Conservation (phyloP, 768 basidiomycete species). For the Pisolithus albus region DNA sequence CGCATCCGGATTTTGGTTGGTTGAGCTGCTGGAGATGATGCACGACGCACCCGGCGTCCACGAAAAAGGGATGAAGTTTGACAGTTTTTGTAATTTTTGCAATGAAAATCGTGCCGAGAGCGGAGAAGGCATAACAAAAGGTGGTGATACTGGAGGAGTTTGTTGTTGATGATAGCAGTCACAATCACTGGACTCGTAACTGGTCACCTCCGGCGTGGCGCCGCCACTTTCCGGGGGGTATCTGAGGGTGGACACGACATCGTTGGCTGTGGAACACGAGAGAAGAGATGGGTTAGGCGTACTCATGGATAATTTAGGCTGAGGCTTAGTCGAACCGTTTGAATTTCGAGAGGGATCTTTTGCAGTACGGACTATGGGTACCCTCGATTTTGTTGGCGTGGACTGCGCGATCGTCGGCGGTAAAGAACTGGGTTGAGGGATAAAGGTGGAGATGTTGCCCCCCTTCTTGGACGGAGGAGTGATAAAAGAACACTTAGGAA, state of each 20-base stretch:
- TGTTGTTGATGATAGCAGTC: conserved; percentile 2
- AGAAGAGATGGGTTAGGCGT: conserved; percentile 49
- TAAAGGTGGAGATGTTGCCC: conserved; percentile 45
- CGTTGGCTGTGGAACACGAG: conserved; percentile 31
- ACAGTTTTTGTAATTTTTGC: conserved; percentile 51
- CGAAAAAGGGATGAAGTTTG: conserved; percentile 52
- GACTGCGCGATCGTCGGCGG: conserved; percentile 22
- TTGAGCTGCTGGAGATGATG: conserved; percentile 15
- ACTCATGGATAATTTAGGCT: conserved; percentile 42
- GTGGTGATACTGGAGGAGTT: conserved; percentile 34
- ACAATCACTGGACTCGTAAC: conserved; percentile 10
- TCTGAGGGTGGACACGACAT: conserved; percentile 29
- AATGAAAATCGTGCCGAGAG: conserved; percentile 52
- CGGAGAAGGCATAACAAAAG: conserved; percentile 46
- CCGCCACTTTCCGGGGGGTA: conserved; percentile 25
- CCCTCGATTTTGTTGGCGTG: conserved; percentile 31
- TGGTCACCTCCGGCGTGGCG: conserved; percentile 25
- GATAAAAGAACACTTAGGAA: conserved; percentile 28
- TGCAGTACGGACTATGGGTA: conserved; percentile 27
- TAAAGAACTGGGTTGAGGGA: conserved; percentile 53
- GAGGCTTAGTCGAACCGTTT: conserved; percentile 64
- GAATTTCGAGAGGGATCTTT: conserved; percentile 19
- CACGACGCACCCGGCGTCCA: conserved; percentile 39
- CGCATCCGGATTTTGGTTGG: conserved; percentile 4
- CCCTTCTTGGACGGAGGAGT: conserved; percentile 52